Evolutionary conservation across 257 asterid species (phyloP).

Genomic region (Nicotiana attenuata): DNA sequence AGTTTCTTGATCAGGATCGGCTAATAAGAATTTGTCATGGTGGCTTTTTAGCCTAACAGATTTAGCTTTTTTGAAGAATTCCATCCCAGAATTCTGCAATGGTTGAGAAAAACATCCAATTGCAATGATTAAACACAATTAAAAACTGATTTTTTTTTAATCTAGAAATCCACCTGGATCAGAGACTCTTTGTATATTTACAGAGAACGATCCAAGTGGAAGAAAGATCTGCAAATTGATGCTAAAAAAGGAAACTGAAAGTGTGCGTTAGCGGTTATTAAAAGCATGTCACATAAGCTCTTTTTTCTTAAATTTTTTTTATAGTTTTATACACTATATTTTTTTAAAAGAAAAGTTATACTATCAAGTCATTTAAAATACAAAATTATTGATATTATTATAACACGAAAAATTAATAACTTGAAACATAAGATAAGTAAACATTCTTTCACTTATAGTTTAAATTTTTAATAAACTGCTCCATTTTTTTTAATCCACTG

Average conservation of each 20-base stretch:
- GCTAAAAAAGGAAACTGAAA: neutral
- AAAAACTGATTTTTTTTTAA: neutral
- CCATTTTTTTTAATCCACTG: neutral
- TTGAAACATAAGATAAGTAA: neutral
- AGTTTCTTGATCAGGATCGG: constrained; percentile 55
- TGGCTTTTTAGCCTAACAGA: constrained; percentile 63
- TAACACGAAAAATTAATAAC: neutral
- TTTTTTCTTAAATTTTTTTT: no score
- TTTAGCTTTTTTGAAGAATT: constrained; percentile 59
- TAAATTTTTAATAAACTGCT: neutral
- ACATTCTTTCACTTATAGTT: neutral
- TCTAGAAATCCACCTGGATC: neutral
- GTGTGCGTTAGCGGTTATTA: neutral
- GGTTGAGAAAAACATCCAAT: neutral
- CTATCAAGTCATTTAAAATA: no score
- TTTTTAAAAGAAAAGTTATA: no score
- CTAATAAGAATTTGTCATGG: constrained; percentile 66
- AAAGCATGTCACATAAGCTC: no score
- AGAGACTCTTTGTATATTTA: neutral
- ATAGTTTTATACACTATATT: no score
- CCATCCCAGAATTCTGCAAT: constrained; percentile 63
- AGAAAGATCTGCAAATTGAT: constrained; percentile 9
- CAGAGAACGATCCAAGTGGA: neutral
- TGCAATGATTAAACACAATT: constrained; percentile 5
- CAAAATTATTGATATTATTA: neutral